Conservation (phyloP, 805 yeast species). For the Wickerhamiella bombiphila region DNA sequence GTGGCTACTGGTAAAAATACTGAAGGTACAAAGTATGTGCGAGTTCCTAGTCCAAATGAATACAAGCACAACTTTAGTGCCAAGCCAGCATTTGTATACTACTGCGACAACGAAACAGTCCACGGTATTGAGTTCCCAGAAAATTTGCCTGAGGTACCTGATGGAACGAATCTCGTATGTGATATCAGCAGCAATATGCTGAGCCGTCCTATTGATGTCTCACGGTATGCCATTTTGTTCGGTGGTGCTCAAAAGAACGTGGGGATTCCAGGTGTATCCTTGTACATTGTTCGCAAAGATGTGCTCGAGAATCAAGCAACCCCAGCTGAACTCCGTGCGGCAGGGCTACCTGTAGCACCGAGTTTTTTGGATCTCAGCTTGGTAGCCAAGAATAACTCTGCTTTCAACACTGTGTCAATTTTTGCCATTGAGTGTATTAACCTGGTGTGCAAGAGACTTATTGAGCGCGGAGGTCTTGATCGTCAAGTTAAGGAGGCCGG, state of each 20-base stretch:
- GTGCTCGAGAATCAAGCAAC: slow-evolving; percentile 43
- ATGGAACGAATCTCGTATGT: slow-evolving; percentile 66
- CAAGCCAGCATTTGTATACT: slow-evolving; percentile 73
- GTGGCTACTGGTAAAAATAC: slow-evolving; percentile 45
- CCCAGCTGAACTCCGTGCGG: slow-evolving; percentile 42
- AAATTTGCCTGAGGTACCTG: slow-evolving; percentile 5
- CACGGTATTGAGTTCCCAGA: slow-evolving; percentile 75
- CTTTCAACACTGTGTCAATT: slow-evolving; percentile 91
- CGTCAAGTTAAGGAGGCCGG: slow-evolving; percentile 43
- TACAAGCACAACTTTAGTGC: slow-evolving; percentile 44
- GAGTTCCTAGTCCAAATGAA: slow-evolving; percentile 47
- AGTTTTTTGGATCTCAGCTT: slow-evolving; percentile 79
- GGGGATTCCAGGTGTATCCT: slow-evolving; percentile 89
- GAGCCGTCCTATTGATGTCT: slow-evolving; percentile 64
- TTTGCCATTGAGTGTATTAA: slow-evolving; percentile 79
- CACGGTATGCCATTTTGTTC: slow-evolving; percentile 75
- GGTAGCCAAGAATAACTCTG: slow-evolving; percentile 75
- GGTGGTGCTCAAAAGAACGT: slow-evolving; percentile 99
- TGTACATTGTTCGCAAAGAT: slow-evolving; percentile 76
- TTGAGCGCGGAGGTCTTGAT: slow-evolving; percentile 57
- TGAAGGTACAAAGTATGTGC: slow-evolving; percentile 40
- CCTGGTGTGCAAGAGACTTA: slow-evolving; percentile 51
- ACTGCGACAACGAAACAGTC: slow-evolving; percentile 96
- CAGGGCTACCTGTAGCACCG: slow-evolving; percentile 69
- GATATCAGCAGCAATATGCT: slow-evolving; percentile 91